A percentile compares a stretch with the other conserved stretches of the same genome.
These are phyloP conservation scores for Auricularia sp. DNA, from an alignment of 768 basidiomycete genomes.

Conservation along the genomic window DNA sequence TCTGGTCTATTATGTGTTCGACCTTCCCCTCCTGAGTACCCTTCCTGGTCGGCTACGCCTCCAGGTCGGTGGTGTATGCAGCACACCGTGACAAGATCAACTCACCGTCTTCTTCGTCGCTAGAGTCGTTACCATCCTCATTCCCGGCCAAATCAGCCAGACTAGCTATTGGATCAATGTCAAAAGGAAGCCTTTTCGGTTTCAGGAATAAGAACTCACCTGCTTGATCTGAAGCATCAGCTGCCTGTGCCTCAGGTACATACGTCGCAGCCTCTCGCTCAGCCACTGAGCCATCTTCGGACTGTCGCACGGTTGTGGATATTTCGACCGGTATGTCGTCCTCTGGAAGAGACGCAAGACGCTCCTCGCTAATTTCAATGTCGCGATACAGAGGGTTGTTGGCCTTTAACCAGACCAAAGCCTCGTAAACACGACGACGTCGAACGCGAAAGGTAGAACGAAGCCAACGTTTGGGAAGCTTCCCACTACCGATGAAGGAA, in stretches of 20 bases:
- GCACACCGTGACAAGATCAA: too few species aligned
- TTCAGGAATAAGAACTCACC: neutral
- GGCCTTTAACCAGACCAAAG: slow-evolving; percentile 26
- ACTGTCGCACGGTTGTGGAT: slow-evolving; percentile 10
- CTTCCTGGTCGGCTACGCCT: too few species aligned
- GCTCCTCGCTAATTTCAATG: slow-evolving; percentile 15
- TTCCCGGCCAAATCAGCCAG: neutral
- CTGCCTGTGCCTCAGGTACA: slow-evolving; percentile 14
- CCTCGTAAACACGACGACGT: slow-evolving; percentile 17
- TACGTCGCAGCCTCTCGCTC: slow-evolving; percentile 22
- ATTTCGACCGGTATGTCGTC: slow-evolving; percentile 26
- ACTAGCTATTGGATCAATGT: neutral
- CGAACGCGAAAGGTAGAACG: slow-evolving; percentile 24
- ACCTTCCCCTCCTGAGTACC: too few species aligned
- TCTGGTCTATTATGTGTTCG: too few species aligned
- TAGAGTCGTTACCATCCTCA: too few species aligned
- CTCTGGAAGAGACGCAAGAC: slow-evolving; percentile 18
- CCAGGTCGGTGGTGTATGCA: too few species aligned
- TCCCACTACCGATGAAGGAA: slow-evolving; percentile 24
- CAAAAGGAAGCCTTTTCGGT: neutral
- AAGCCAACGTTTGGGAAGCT: slow-evolving; percentile 20
- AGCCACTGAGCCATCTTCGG: slow-evolving; percentile 8
- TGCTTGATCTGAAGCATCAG: neutral
- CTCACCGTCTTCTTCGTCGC: too few species aligned
- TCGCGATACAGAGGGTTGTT: slow-evolving; percentile 23